Evolutionary conservation across 2,329 filamentous ascomycete genomes (phyloP), one percentile per base, ranked within the genome.

Genomic region (Claviceps maximensis): DNA sequence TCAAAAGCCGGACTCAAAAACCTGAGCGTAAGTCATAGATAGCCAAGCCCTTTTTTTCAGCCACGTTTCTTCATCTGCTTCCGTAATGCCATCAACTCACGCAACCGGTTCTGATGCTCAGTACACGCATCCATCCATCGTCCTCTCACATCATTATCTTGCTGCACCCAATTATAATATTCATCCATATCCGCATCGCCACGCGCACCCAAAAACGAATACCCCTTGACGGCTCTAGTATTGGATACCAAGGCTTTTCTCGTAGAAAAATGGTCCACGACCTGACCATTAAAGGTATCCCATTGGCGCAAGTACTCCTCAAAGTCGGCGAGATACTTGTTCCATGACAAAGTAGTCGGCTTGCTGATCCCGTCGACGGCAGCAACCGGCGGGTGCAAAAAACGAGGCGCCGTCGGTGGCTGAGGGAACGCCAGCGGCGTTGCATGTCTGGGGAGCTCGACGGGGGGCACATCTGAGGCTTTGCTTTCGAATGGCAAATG

Each of bases 61-160:
- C 42, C 33, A 42, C 10, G 15, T 40, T 44, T 33, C 36, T 45
- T 69, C 69, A 73, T 73, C 69, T 66, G 71, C 41, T 71, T 67
- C 54, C 71, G 67, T 55, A 71, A 71, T 29, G 64, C 72, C 65
- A 76, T 70, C 61, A 82, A 86, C 58, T 80, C 76, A 58, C 74
- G 71, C 53, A 88, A 69, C 10, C 76, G 75, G 53, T 72, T 65
- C 54, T 78, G 74, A 61, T 89, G 85, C 55, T 74, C 74, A 45
- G 79, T 75, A 55, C 77, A 79, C 8, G 79, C 79, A 9, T 74
- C 65, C 31, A 68, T 68, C 83, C 85, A 88, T 53, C 76, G 74
- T 60, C 73, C 72, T 53, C 82, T 72, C 5, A 87, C 78, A 48
- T 72, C 70, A 57, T 80, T 76, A 61, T 89, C 86, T 65, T 87